Conservation (phyloP, 1,139 yeast species). For the Debaryomycetaceae sp. region DNA sequence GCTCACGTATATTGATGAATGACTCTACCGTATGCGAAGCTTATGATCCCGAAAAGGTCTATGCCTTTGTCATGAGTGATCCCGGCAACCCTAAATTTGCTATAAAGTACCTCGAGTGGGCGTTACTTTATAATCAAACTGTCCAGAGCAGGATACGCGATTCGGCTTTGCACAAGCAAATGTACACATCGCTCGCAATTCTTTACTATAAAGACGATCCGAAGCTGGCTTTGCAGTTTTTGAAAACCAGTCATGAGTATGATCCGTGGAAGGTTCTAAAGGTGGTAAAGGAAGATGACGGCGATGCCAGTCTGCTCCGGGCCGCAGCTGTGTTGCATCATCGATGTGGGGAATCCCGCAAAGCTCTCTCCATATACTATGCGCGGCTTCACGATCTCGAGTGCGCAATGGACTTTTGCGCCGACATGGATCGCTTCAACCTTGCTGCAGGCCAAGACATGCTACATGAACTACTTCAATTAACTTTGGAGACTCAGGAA, state of each 20-base stretch:
- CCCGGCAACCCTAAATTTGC: constrained; percentile 24
- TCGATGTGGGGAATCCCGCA: constrained; percentile 50
- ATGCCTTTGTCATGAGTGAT: constrained; percentile 29
- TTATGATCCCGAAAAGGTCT: constrained; percentile 43
- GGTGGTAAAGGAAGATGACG: constrained; percentile 18
- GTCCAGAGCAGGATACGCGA: neutral
- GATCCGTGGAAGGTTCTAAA: constrained; percentile 38
- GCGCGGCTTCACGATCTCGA: constrained; percentile 47
- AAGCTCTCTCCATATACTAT: constrained; percentile 54
- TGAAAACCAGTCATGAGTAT: constrained; percentile 24
- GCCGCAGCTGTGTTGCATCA: constrained; percentile 51
- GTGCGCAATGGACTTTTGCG: constrained; percentile 52
- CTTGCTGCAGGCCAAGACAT: constrained; percentile 26
- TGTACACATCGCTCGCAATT: constrained; percentile 45
- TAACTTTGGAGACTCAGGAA: constrained; percentile 23
- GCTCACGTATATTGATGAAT: constrained; percentile 52
- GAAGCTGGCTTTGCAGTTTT: constrained; percentile 24
- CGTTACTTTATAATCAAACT: constrained; percentile 26
- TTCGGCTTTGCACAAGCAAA: constrained; percentile 7
- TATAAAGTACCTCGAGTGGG: constrained; percentile 52
- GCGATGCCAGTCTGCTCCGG: constrained; percentile 13
- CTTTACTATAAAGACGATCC: constrained; percentile 36
- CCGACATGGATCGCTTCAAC: constrained; percentile 33
- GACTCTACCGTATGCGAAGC: constrained; percentile 54
- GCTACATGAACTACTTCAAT: constrained; percentile 28